phyloP scores from a whole-genome alignment of 768 basidiomycete genomes.

The Phaeotremella fagi region DNA sequence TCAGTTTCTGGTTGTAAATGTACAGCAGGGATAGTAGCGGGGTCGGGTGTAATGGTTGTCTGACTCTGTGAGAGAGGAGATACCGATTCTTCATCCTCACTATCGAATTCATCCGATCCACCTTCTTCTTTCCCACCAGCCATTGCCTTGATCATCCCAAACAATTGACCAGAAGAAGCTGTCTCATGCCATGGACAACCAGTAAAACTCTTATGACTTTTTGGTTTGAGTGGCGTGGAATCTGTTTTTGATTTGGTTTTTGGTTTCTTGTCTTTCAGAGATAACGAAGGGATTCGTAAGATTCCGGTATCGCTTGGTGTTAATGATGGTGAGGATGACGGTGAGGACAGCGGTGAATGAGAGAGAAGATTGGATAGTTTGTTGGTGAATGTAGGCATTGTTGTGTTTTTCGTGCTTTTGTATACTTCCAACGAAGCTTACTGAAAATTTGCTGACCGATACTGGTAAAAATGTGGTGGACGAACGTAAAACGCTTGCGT shows the following conservation, averaged over 20 bases:
- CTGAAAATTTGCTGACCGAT: no score
- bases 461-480: no score
- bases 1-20: neutral
- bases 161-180: conserved; percentile 17
- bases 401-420: no score
- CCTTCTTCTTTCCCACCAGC: conserved; percentile 18
- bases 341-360: conserved; percentile 8
- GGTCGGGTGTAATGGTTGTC: neutral
- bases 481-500: no score
- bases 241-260: neutral
- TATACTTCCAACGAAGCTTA: no score
- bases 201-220: neutral
- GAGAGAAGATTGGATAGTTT: conserved; percentile 6
- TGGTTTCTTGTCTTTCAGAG: neutral
- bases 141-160: conserved; percentile 29
- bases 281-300: neutral
- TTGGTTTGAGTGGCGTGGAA: neutral
- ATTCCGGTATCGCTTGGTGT: neutral
- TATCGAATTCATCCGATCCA: conserved; percentile 10
- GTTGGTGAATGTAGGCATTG: conserved; percentile 9
- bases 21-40: neutral
- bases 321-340: conserved; percentile 8
- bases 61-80: neutral
- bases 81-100: neutral
- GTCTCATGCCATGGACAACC: conserved; percentile 3